These are phyloP conservation scores for Colletotrichum cordylinicola DNA, from an alignment of 2,329 filamentous ascomycete species.

Conservation along the genomic window DNA sequence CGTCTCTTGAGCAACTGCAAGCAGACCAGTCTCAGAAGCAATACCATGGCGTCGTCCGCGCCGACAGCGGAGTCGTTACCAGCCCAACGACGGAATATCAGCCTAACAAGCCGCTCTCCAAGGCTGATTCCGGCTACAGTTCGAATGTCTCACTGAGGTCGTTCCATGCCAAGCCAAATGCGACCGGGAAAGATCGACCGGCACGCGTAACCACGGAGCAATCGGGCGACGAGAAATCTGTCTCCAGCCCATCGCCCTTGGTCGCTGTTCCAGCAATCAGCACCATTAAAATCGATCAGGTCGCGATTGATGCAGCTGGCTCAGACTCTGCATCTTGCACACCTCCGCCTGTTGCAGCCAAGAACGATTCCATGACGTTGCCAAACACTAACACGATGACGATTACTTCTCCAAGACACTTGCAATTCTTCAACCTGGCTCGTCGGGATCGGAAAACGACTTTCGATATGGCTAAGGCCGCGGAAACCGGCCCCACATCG, in stretches of 20 bases:
- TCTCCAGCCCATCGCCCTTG: background rate
- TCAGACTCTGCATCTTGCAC: conserved; percentile 25
- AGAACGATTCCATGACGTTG: conserved; percentile 28
- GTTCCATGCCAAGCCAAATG: conserved; percentile 41
- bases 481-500: conserved; percentile 22
- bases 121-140: conserved; percentile 67
- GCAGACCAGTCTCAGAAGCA: conserved; percentile 24
- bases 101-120: conserved; percentile 50
- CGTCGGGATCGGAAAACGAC: conserved; percentile 25
- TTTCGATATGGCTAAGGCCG: conserved; percentile 22
- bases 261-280: background rate
- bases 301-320: conserved; percentile 20
- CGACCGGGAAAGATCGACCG: background rate
- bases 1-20: conserved; percentile 29
- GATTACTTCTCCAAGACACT: conserved; percentile 1
- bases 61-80: conserved; percentile 57
- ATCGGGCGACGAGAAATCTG: conserved; percentile 6
- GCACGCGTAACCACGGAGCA: background rate
- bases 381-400: background rate
- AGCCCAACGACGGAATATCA: conserved; percentile 46
- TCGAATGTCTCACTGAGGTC: conserved; percentile 65
- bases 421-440: conserved; percentile 15
- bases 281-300: background rate
- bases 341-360: conserved; percentile 41
- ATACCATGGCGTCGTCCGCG: conserved; percentile 34